Percentiles rank a stretch among this genome's conserved stretches.
These are phyloP conservation scores for Phytophthora capsici DNA, from an alignment of 352 stramenopile genomes.

Conservation along the genomic window DNA sequence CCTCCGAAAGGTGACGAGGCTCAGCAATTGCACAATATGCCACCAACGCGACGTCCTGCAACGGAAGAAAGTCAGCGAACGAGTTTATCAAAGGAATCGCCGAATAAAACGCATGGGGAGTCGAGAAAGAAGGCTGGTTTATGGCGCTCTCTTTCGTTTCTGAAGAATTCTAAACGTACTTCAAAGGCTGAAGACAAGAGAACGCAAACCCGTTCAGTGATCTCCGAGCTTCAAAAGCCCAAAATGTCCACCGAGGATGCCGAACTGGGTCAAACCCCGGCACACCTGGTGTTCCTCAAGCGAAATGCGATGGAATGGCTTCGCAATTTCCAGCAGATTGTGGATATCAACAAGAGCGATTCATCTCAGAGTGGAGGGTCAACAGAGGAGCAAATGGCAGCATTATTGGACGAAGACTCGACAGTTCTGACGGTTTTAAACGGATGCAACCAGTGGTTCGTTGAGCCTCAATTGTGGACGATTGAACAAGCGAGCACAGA, in stretches of 20 bases:
- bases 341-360: conserved; percentile 13
- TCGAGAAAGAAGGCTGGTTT: conserved; percentile 34
- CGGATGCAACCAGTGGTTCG: conserved; percentile 49
- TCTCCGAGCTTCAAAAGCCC: conserved; percentile 24
- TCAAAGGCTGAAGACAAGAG: conserved; percentile 36
- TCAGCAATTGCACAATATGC: conserved; percentile 19
- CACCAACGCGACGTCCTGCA: conserved; percentile 10
- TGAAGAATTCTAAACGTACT: conserved; percentile 42
- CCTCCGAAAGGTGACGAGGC: conserved; percentile 4
- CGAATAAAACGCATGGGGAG: conserved; percentile 17
- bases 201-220: conserved; percentile 9
- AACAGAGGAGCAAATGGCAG: conserved; percentile 33
- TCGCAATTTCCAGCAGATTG: conserved; percentile 33
- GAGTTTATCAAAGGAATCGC: conserved; percentile 5
- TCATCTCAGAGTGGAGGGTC: conserved; percentile 10
- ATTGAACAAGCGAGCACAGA: conserved; percentile 28
- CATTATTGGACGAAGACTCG: conserved; percentile 45
- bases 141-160: conserved; percentile 49
- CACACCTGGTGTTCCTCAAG: conserved; percentile 34
- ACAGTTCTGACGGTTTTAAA: conserved; percentile 31
- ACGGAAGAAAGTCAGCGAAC: conserved; percentile 20
- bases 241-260: not conserved
- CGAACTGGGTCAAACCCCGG: conserved; percentile 11
- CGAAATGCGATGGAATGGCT: conserved; percentile 52
- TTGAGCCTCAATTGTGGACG: conserved; percentile 61